Conservation (phyloP, 768 basidiomycete genomes). For the Boletus insuetus region DNA sequence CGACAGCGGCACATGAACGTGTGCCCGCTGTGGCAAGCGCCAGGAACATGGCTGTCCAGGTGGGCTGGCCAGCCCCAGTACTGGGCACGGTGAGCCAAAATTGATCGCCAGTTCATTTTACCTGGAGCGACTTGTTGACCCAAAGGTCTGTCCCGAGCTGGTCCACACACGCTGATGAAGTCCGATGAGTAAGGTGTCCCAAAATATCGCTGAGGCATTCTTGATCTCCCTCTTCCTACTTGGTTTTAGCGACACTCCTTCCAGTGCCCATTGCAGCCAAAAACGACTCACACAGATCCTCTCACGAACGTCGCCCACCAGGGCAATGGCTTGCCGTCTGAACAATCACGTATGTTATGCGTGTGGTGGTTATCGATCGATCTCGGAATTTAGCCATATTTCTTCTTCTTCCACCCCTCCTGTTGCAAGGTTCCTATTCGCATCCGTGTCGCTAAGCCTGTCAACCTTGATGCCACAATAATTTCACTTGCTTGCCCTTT, state of each 20-base stretch:
- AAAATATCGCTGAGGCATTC: constrained; percentile 22
- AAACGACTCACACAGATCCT: constrained; percentile 22
- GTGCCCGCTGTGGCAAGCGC: not conserved
- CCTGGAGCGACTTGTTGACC: not conserved
- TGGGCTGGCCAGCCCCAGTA: not conserved
- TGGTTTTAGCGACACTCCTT: constrained; percentile 10
- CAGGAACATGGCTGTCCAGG: not conserved
- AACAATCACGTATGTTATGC: constrained; percentile 7
- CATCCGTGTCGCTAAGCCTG: constrained; percentile 1
- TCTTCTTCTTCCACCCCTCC: not conserved
- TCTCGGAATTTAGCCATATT: constrained; percentile 17
- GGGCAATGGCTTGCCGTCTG: not conserved
- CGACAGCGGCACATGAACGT: not conserved
- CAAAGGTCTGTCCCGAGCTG: not conserved
- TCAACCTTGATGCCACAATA: not conserved
- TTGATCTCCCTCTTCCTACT: constrained; percentile 2
- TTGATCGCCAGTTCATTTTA: not conserved
- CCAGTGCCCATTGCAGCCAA: constrained; percentile 3
- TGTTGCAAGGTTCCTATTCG: constrained; percentile 4
- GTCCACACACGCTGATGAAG: not conserved
- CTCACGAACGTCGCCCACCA: constrained; percentile 19
- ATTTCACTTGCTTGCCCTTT: not conserved
- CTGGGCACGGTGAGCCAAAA: not conserved
- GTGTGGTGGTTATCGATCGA: constrained; percentile 15
- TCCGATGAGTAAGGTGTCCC: constrained; percentile 10